These are phyloP conservation scores for Anaeromyces robustus DNA, from an alignment of 192 early-diverging fungal genomes.

Conservation along the genomic window DNA sequence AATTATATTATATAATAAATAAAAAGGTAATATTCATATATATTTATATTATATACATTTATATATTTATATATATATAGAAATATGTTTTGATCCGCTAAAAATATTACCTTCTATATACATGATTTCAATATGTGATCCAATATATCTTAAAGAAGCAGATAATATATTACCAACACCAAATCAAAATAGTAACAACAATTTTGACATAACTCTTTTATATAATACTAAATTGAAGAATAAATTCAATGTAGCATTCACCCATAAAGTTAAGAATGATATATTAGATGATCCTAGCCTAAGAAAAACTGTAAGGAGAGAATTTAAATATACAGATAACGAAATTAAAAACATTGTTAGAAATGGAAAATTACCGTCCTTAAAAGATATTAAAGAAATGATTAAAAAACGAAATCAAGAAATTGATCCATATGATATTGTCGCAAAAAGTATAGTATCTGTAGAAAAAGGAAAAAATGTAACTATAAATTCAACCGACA, in stretches of 20 bases:
- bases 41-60: neutral
- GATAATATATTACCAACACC: neutral
- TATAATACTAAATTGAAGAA: neutral
- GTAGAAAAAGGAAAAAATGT: neutral
- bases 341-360: slow-evolving; percentile 24
- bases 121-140: slow-evolving; percentile 6
- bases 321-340: slow-evolving; percentile 25
- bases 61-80: neutral
- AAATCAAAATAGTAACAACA: neutral
- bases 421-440: slow-evolving; percentile 16
- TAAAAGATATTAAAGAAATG: slow-evolving; percentile 15
- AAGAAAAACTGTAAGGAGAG: slow-evolving; percentile 10
- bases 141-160: slow-evolving; percentile 2
- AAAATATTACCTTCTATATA: neutral
- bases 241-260: neutral
- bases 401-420: slow-evolving; percentile 17
- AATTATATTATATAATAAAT: too few relatives aligned
- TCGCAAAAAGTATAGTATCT: slow-evolving; percentile 3
- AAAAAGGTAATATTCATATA: too few relatives aligned
- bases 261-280: slow-evolving; percentile 8
- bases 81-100: neutral
- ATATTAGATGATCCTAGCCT: neutral
- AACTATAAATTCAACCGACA: neutral
- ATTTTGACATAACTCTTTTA: neutral
- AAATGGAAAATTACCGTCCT: slow-evolving; percentile 7